These are phyloP conservation scores for Eucalyptus tenuipes DNA, from an alignment of 345 rosid genomes.

Conservation along the genomic window DNA sequence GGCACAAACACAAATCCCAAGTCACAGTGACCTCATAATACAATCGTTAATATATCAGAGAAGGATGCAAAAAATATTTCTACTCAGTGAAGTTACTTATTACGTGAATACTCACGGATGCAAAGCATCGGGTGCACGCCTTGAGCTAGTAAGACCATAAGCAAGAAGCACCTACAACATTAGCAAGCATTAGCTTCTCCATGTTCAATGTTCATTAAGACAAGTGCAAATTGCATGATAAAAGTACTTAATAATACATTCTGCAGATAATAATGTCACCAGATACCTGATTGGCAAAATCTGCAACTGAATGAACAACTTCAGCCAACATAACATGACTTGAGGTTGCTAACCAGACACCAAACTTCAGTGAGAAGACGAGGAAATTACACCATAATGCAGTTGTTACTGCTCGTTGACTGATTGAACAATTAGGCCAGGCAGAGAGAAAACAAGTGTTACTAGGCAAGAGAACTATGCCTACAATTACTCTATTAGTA, in stretches of 20 bases:
- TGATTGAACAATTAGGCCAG: neutral
- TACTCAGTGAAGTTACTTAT: neutral
- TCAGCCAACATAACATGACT: conserved; percentile 99
- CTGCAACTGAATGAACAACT: conserved; percentile 88
- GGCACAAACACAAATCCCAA: neutral
- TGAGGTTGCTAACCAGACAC: conserved; percentile 81
- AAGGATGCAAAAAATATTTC: neutral
- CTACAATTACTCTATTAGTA: neutral
- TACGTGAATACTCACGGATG: conserved; percentile 63
- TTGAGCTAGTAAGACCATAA: conserved; percentile 94
- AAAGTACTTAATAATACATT: neutral
- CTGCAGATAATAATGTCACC: neutral
- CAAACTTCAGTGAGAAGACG: conserved; percentile 89
- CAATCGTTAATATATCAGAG: neutral
- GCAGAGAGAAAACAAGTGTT: neutral
- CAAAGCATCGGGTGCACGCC: conserved; percentile 97
- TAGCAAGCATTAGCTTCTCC: conserved; percentile 27
- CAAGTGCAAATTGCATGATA: neutral
- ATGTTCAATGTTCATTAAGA: neutral
- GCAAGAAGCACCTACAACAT: conserved; percentile 83
- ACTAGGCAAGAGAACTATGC: neutral
- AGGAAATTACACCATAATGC: conserved; percentile 98
- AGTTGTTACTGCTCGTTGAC: conserved; percentile 95
- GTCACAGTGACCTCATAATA: neutral
- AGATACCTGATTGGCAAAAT: conserved; percentile 93